Conservation (phyloP, 2,329 filamentous ascomycete species). For the Botrytis elliptica region DNA sequence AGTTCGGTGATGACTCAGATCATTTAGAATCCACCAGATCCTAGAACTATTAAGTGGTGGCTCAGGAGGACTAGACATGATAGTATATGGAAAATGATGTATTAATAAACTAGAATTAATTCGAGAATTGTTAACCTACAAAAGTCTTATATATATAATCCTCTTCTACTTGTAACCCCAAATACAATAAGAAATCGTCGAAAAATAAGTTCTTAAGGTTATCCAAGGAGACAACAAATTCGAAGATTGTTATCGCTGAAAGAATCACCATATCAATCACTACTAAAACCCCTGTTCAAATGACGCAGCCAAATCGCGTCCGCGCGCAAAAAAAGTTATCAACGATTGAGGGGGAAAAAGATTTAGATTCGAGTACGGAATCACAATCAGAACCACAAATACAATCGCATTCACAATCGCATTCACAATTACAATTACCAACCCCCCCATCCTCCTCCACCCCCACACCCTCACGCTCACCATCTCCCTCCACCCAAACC, state of each 20-base stretch:
- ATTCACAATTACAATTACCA: neutral
- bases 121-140: neutral
- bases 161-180: too few relatives aligned
- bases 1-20: constrained; percentile 16
- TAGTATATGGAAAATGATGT: neutral
- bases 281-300: neutral
- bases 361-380: neutral
- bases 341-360: neutral
- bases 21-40: neutral
- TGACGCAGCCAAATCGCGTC: constrained; percentile 6
- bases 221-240: neutral
- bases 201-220: neutral
- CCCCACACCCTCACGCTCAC: neutral
- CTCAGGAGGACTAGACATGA: neutral
- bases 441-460: neutral
- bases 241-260: neutral
- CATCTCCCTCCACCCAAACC: neutral
- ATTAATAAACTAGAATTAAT: neutral
- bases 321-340: constrained; percentile 6
- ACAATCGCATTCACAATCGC: too few relatives aligned
- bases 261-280: neutral
- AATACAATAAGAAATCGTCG: too few relatives aligned
- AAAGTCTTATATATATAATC: neutral
- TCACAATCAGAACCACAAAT: neutral
- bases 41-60: neutral